phyloP scores from a whole-genome alignment of 257 asterid species.

The Buddleja alternifolia region DNA sequence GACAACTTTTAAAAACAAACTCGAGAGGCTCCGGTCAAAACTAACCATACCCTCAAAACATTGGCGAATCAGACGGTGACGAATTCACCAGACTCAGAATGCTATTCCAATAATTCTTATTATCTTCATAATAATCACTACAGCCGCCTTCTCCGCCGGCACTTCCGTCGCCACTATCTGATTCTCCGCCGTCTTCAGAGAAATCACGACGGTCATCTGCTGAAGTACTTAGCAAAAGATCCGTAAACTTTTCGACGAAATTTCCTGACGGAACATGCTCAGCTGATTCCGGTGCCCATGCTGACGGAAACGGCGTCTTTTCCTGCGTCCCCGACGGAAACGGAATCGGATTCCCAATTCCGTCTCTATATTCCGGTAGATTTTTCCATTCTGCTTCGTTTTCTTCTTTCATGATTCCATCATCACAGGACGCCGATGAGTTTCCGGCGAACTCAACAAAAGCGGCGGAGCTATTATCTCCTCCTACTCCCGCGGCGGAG shows the following conservation, averaged over 20 bases:
- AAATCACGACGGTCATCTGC: conserved; percentile 40
- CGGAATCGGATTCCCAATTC: conserved; percentile 27
- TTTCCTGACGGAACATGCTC: conserved; percentile 48
- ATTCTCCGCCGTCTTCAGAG: conserved; percentile 59
- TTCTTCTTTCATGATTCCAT: conserved; percentile 53
- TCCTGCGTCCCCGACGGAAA: conserved; percentile 33
- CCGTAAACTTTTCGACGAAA: conserved; percentile 77
- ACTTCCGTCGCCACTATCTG: conserved; percentile 44
- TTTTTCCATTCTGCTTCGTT: conserved; percentile 61
- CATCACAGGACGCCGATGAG: conserved; percentile 54
- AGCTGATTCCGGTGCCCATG: conserved; percentile 42
- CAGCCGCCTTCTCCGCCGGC: conserved; percentile 35
- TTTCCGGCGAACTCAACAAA: conserved; percentile 48
- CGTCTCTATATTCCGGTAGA: conserved; percentile 46
- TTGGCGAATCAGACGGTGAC: conserved; percentile 65
- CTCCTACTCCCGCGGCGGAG: conserved; percentile 47
- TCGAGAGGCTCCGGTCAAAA: too few species aligned
- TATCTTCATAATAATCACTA: conserved; percentile 60
- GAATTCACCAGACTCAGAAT: conserved; percentile 75
- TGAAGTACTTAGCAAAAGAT: conserved; percentile 62
- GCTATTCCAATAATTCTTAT: conserved; percentile 86
- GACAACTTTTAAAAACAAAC: too few species aligned
- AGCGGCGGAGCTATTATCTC: conserved; percentile 37
- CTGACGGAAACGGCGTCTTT: conserved; percentile 35
- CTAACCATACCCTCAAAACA: too few species aligned